phyloP scores from a whole-genome alignment of 306 rosid species.

The Citrullus amarus region DNA sequence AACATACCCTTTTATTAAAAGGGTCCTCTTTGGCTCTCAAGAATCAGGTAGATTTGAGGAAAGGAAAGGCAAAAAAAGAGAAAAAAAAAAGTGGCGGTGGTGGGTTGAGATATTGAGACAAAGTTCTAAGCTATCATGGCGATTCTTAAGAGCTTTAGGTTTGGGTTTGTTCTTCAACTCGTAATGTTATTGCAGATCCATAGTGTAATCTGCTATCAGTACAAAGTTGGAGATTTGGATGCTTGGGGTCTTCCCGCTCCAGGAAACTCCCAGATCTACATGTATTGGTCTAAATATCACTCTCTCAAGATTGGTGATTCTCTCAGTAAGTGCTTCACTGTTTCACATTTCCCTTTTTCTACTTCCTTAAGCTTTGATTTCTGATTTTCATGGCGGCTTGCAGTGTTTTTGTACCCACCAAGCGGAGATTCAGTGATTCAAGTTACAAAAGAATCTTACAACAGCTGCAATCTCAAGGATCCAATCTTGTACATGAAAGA shows the following conservation, averaged over 20 bases:
- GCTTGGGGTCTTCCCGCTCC: slow-evolving; percentile 76
- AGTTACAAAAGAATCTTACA: slow-evolving; percentile 48
- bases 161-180: slow-evolving; percentile 13
- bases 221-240: slow-evolving; percentile 91
- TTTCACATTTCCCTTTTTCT: no score
- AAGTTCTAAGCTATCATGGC: not conserved
- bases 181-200: slow-evolving; percentile 27
- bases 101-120: not conserved
- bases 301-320: slow-evolving; percentile 69
- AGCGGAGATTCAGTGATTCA: slow-evolving; percentile 91
- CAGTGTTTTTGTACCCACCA: slow-evolving; percentile 93
- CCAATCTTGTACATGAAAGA: slow-evolving; percentile 64
- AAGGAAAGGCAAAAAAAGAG: not conserved
- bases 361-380: not conserved
- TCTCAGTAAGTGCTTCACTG: slow-evolving; percentile 44
- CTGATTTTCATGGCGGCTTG: not conserved
- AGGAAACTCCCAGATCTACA: slow-evolving; percentile 47
- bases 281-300: slow-evolving; percentile 64
- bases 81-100: not conserved
- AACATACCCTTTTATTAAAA: not conserved
- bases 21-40: slow-evolving; percentile 1
- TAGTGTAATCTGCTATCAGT: slow-evolving; percentile 33
- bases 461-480: slow-evolving; percentile 57
- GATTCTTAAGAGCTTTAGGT: not conserved
- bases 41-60: not conserved